Evolutionary conservation across 2,329 filamentous ascomycete species (phyloP), one percentile per base, ranked within the genome.

Genomic region (Hypoxylon sp.): DNA sequence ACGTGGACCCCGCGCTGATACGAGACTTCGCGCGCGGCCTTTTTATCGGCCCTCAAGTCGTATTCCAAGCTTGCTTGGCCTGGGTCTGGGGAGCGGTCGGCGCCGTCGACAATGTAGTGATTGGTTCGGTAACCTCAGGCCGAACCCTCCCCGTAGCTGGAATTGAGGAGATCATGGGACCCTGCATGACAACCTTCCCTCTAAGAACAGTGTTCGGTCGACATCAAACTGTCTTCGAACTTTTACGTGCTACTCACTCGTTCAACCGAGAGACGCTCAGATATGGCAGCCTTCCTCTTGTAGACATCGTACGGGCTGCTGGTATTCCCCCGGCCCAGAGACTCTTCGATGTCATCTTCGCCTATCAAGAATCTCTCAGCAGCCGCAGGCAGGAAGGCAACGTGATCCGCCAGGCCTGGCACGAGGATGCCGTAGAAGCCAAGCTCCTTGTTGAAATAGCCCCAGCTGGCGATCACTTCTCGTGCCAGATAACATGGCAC

Each of bases 81-180:
- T 84, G 88, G 70, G 71, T 96, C 0, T 83, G 93, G 71, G 79
- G 82, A 13, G 79, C 81, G 0, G 85, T 95, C 55, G 72, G 84
- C 2, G 90, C 89, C 2, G 78, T 76, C 0, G 71, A 79, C 0
- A 91, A 97, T 69, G 77, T 93, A 1, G 78, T 87, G 0, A 83
- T 96, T 33, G 93, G 93, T 0, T 88, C 86, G 1, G 90, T 97
- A 3, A 89, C 90, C 10, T 96, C 92, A 8, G 92, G 92, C 1
- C 83, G 93, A 51, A 91, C 89, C 1, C 73, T 92, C n/a, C 84
- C 90, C 0, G 71, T 97, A 2, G 70, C 80, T 3, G 84, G 81
- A 0, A 85, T 96, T 27, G 91, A 96, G 61, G 78, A 83, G 1
- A 83, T 93, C 3, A 78, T 94, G 53, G 93, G 93, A 0, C 93